Conservation (phyloP, 2,329 filamentous ascomycete genomes). For the Colletotrichum chrysophilum region DNA sequence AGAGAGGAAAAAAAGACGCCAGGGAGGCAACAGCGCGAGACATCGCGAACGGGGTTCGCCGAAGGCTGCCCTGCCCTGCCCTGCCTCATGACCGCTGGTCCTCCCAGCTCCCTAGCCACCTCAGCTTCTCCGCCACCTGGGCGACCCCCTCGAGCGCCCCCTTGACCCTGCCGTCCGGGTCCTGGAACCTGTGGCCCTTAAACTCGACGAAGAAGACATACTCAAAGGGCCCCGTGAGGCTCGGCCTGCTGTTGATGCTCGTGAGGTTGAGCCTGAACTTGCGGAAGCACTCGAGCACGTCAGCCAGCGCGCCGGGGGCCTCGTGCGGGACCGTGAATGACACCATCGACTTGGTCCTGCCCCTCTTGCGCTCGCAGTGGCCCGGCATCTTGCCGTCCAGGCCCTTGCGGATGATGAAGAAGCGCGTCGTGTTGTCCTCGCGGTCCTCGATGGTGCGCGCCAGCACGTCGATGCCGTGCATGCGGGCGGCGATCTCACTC, state of each 20-base stretch:
- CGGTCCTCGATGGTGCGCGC: slow-evolving; percentile 74
- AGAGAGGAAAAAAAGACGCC: neutral
- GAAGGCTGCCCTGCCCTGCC: neutral
- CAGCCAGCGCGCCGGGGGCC: slow-evolving; percentile 80
- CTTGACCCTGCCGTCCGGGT: slow-evolving; percentile 63
- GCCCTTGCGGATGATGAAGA: slow-evolving; percentile 67
- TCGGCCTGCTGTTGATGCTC: slow-evolving; percentile 87
- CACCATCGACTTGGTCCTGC: slow-evolving; percentile 72
- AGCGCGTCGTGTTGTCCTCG: slow-evolving; percentile 79
- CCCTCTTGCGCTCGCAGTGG: slow-evolving; percentile 8
- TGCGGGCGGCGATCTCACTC: slow-evolving; percentile 72
- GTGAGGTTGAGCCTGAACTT: slow-evolving; percentile 79
- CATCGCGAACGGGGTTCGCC: neutral
- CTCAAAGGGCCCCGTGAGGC: slow-evolving; percentile 77
- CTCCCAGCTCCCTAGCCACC: slow-evolving; percentile 75
- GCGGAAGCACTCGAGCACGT: slow-evolving; percentile 81
- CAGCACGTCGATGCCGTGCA: slow-evolving; percentile 73
- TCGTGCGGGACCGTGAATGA: slow-evolving; percentile 84
- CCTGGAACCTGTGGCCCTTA: slow-evolving; percentile 62
- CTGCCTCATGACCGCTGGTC: slow-evolving; percentile 43
- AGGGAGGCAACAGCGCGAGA: neutral
- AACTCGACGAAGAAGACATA: slow-evolving; percentile 97
- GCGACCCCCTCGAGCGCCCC: slow-evolving; percentile 64
- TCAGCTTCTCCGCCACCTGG: slow-evolving; percentile 63
- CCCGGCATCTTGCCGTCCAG: slow-evolving; percentile 23